phyloP scores from a whole-genome alignment of 2,329 filamentous ascomycete species.

The Dissoconium aciculare region DNA sequence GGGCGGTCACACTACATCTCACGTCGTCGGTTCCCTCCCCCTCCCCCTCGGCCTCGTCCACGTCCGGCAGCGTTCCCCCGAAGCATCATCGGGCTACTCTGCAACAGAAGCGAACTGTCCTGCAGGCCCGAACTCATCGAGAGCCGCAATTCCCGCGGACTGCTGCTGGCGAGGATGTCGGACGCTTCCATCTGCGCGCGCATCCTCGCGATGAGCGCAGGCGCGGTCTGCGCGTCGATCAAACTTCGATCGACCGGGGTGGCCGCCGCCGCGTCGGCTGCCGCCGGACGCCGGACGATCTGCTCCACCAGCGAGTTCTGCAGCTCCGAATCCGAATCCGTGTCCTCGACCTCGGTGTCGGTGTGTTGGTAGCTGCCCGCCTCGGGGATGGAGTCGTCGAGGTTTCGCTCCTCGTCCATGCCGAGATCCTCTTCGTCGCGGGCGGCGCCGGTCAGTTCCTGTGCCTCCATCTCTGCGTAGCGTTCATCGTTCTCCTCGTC shows the following conservation, averaged over 20 bases:
- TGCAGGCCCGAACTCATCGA: background rate
- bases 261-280: no score
- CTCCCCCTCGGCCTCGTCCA: no score
- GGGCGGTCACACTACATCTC: no score
- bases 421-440: constrained; percentile 34
- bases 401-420: constrained; percentile 21
- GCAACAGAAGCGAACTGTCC: background rate
- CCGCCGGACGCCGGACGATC: constrained; percentile 9
- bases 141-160: background rate
- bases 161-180: background rate
- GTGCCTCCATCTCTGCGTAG: constrained; percentile 33
- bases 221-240: background rate
- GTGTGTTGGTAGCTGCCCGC: constrained; percentile 41
- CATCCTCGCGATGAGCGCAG: background rate
- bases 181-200: background rate
- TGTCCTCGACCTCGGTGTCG: constrained; percentile 36
- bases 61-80: no score
- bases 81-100: background rate
- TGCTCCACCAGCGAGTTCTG: constrained; percentile 16
- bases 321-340: constrained; percentile 16
- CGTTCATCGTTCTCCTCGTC: constrained; percentile 27
- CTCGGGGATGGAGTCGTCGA: constrained; percentile 38
- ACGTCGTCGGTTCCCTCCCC: no score
- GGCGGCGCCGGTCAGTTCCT: constrained; percentile 32
- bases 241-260: background rate